Conservation (phyloP, 371 early-diverging fungal genomes). For the Mucor mucedo region DNA sequence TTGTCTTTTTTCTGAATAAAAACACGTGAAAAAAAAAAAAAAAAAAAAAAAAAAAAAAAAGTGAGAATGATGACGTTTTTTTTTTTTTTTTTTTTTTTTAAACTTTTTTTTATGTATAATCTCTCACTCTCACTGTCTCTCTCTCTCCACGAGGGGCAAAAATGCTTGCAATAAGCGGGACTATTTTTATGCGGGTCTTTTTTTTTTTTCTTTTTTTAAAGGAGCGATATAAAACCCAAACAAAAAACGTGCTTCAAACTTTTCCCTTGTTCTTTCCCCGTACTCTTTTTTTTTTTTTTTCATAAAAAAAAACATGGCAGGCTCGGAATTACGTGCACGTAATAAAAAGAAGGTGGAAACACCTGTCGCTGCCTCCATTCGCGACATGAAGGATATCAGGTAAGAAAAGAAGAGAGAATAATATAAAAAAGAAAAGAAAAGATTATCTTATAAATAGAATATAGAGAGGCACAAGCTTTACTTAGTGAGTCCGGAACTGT, state of each 20-base stretch:
- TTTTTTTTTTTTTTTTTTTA: background rate
- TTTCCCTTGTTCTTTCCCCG: slow-evolving; percentile 10
- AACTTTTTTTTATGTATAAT: background rate
- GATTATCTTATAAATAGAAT: background rate
- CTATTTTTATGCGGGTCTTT: background rate
- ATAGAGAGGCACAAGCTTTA: slow-evolving; percentile 43
- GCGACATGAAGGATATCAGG: slow-evolving; percentile 20
- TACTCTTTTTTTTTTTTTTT: slow-evolving; percentile 2
- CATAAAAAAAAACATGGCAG: slow-evolving; percentile 13
- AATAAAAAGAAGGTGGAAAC: slow-evolving; percentile 29
- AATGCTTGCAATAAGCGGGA: background rate
- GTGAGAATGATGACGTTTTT: too few relatives aligned
- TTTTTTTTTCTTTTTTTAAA: slow-evolving; percentile 2
- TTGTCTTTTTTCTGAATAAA: background rate
- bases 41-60: background rate
- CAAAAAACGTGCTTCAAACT: slow-evolving; percentile 20
- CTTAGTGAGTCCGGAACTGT: slow-evolving; percentile 43
- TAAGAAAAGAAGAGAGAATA: slow-evolving; percentile 11
- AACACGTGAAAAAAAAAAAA: background rate
- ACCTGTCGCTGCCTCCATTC: background rate
- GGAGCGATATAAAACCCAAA: background rate
- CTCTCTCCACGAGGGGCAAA: background rate
- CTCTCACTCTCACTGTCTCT: too few relatives aligned
- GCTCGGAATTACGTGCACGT: slow-evolving; percentile 40
- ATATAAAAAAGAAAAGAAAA: background rate